A percentile compares a stretch with the other conserved stretches of the same genome.
Conservation (phyloP, 2,329 filamentous ascomycete genomes). For the Pseudogymnoascus sp. region DNA sequence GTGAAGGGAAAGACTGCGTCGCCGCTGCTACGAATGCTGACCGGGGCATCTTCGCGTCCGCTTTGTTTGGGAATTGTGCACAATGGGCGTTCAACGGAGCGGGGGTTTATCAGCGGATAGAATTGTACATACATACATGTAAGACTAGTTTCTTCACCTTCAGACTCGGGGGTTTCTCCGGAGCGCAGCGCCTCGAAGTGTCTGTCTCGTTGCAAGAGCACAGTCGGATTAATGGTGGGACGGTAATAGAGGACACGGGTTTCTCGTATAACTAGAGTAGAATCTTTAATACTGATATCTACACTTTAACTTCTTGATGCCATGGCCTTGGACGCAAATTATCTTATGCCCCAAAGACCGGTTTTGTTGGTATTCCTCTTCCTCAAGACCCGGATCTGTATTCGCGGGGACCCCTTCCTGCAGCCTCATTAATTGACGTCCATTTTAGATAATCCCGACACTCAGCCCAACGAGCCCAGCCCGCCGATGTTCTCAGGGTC, state of each 20-base stretch:
- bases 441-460: not conserved
- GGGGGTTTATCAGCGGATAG: not conserved
- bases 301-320: not conserved
- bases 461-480: not conserved
- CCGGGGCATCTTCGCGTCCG: not conserved
- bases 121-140: slow-evolving; percentile 5
- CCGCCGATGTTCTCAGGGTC: too few relatives aligned
- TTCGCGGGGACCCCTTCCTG: not conserved
- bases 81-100: slow-evolving; percentile 1
- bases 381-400: not conserved
- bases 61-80: not conserved
- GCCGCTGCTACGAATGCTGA: not conserved
- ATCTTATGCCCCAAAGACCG: not conserved
- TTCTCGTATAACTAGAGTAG: slow-evolving; percentile 4
- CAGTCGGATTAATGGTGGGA: slow-evolving; percentile 1
- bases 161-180: not conserved
- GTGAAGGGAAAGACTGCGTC: not conserved
- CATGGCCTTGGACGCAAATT: not conserved
- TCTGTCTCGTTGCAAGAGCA: not conserved
- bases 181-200: not conserved
- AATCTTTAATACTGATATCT: slow-evolving; percentile 7
- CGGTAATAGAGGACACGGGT: slow-evolving; percentile 1
- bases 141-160: slow-evolving; percentile 2
- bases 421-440: not conserved
- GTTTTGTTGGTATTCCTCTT: not conserved